These are phyloP conservation scores for Candida vaughaniae DNA, from an alignment of 805 yeast species.

Conservation along the genomic window DNA sequence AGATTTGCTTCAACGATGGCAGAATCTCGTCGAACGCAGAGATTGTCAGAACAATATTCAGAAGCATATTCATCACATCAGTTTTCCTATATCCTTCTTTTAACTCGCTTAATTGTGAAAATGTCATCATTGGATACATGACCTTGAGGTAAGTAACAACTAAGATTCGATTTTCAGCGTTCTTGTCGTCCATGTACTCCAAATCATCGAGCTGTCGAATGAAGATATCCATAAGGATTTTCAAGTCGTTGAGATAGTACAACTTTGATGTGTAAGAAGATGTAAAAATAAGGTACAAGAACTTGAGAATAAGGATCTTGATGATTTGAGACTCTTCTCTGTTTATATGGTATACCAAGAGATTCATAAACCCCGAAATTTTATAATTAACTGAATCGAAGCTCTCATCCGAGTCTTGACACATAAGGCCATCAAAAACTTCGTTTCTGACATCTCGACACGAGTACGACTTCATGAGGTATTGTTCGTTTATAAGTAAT, in stretches of 20 bases:
- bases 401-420: conserved; percentile 33
- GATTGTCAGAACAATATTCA: conserved; percentile 33
- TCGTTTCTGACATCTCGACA: conserved; percentile 35
- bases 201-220: conserved; percentile 75
- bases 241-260: conserved; percentile 79
- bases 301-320: conserved; percentile 76
- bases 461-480: conserved; percentile 58
- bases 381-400: conserved; percentile 13
- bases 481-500: conserved; percentile 83
- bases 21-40: conserved; percentile 4
- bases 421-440: conserved; percentile 55
- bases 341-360: conserved; percentile 63
- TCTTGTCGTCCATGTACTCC: conserved; percentile 54
- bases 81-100: conserved; percentile 56
- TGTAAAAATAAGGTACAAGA: conserved; percentile 72
- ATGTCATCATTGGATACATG: conserved; percentile 64
- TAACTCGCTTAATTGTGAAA: conserved; percentile 54
- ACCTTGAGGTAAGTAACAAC: conserved; percentile 61
- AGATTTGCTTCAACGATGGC: conserved; percentile 20
- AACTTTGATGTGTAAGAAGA: conserved; percentile 61
- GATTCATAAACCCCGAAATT: conserved; percentile 67
- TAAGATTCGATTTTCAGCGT: conserved; percentile 54
- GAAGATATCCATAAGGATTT: conserved; percentile 79
- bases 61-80: conserved; percentile 51
- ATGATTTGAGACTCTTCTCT: conserved; percentile 69